These are phyloP conservation scores for Ceratobasidium sp. DNA, from an alignment of 1,284 basidiomycete species.

Conservation along the genomic window DNA sequence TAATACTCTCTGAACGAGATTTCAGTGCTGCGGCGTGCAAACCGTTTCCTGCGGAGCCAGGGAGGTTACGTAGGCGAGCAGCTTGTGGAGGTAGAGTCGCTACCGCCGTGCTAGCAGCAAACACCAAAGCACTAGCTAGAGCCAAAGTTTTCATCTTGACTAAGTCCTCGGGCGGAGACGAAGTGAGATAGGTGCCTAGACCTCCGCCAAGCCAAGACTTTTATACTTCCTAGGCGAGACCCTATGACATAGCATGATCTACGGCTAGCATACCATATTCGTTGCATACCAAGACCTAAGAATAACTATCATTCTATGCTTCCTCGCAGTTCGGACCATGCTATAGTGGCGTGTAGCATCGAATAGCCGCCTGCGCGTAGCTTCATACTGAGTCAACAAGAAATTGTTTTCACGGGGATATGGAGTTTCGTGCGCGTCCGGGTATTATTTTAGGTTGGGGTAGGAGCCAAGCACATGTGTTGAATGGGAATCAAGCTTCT, in stretches of 20 bases:
- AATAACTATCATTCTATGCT: too few relatives aligned
- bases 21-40: neutral
- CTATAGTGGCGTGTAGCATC: too few relatives aligned
- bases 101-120: neutral
- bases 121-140: neutral
- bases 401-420: too few relatives aligned
- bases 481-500: too few relatives aligned
- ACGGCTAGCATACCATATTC: neutral
- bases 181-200: neutral
- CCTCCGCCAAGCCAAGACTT: neutral
- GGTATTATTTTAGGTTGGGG: too few relatives aligned
- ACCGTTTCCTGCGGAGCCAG: neutral
- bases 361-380: too few relatives aligned
- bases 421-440: too few relatives aligned
- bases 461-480: too few relatives aligned
- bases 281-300: too few relatives aligned
- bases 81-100: constrained; percentile 2
- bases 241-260: neutral
- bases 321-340: too few relatives aligned
- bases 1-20: neutral
- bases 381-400: too few relatives aligned
- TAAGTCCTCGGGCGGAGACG: neutral
- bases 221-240: neutral
- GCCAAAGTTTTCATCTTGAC: constrained; percentile 1
- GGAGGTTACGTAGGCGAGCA: neutral